phyloP scores from a whole-genome alignment of 192 early-diverging fungal genomes.

The Chytriomyces sp. region DNA sequence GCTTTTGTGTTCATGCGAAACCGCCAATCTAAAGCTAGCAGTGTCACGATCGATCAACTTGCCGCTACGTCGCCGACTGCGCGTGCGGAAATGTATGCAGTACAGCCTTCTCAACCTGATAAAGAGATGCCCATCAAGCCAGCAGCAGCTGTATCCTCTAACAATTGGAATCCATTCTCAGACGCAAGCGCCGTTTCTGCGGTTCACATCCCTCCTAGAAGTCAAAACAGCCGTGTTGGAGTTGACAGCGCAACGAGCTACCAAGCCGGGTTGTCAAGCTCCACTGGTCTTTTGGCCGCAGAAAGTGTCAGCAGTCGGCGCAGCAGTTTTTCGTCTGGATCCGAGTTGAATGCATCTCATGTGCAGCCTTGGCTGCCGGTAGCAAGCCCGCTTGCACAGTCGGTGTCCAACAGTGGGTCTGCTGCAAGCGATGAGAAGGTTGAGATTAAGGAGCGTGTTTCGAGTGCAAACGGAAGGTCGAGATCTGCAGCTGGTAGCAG shows the following conservation, averaged over 20 bases:
- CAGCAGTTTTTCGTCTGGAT: too few relatives aligned
- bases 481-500: not conserved
- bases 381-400: too few relatives aligned
- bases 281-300: not conserved
- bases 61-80: not conserved
- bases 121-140: too few relatives aligned
- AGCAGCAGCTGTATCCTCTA: too few relatives aligned
- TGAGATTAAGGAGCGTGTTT: not conserved
- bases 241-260: not conserved
- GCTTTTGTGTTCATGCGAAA: not conserved
- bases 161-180: too few relatives aligned
- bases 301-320: too few relatives aligned
- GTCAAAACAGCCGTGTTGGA: not conserved
- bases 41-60: not conserved
- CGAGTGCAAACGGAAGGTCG: not conserved
- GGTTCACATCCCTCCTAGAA: not conserved
- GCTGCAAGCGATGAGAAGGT: not conserved
- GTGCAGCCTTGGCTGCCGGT: not conserved
- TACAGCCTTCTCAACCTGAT: not conserved
- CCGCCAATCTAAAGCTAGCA: not conserved
- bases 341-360: not conserved
- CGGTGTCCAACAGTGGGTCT: not conserved
- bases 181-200: not conserved
- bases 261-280: not conserved
- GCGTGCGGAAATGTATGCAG: slow-evolving; percentile 1